phyloP scores from a whole-genome alignment of 2,329 filamentous ascomycete species.

The Colletotrichum ledebouriae region DNA sequence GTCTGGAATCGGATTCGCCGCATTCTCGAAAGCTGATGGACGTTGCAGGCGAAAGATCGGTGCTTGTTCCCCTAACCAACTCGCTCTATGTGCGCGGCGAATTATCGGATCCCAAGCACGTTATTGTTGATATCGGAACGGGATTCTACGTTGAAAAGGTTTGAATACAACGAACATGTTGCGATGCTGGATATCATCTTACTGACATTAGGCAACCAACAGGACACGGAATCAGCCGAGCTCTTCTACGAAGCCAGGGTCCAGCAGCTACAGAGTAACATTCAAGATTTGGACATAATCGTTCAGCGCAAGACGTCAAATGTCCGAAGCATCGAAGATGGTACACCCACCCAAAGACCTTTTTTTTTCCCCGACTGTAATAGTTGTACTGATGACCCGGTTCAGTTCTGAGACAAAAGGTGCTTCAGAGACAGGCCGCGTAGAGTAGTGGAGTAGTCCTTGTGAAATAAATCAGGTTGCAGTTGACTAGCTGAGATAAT shows the following conservation, averaged over 20 bases:
- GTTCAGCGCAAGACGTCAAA: conserved; percentile 83
- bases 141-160: conserved; percentile 97
- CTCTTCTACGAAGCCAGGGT: conserved; percentile 71
- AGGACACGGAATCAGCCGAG: conserved; percentile 62
- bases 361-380: background rate
- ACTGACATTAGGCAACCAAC: background rate
- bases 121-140: conserved; percentile 93
- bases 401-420: conserved; percentile 59
- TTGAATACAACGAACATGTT: conserved; percentile 36
- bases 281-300: conserved; percentile 70
- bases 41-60: conserved; percentile 56
- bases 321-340: conserved; percentile 89
- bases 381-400: conserved; percentile 2
- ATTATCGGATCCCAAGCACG: conserved; percentile 79
- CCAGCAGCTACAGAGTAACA: conserved; percentile 64
- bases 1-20: background rate
- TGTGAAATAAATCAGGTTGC: background rate
- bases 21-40: conserved; percentile 2
- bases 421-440: conserved; percentile 51
- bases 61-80: conserved; percentile 94
- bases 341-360: conserved; percentile 56
- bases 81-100: conserved; percentile 93
- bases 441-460: background rate
- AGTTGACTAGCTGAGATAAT: no score
- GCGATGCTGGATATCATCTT: background rate